Conservation (phyloP, 2,329 filamentous ascomycete species). For the Aspergillus sp. region DNA sequence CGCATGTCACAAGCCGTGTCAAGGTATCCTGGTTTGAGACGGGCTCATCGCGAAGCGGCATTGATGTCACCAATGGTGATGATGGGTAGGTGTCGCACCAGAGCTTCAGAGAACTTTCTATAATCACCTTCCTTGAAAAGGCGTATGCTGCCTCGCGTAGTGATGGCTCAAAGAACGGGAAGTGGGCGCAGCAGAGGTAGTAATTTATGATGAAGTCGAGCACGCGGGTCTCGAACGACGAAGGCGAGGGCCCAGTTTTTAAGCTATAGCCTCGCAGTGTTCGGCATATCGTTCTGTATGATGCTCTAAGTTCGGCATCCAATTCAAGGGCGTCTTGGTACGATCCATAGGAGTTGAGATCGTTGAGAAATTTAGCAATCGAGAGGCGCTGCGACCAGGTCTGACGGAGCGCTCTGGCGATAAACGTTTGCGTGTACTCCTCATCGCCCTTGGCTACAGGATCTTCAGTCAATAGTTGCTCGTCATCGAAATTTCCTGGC, state of each 20-base stretch:
- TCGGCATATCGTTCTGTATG: conserved; percentile 49
- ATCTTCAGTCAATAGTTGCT: conserved; percentile 38
- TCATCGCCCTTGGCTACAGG: conserved; percentile 33
- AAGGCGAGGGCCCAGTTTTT: conserved; percentile 6
- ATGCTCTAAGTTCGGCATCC: conserved; percentile 51
- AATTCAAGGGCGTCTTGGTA: conserved; percentile 32
- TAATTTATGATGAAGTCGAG: conserved; percentile 36
- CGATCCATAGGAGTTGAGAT: conserved; percentile 22
- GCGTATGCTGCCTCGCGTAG: conserved; percentile 39
- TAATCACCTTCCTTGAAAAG: conserved; percentile 55
- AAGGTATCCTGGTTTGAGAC: conserved; percentile 37
- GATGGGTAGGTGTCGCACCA: conserved; percentile 48
- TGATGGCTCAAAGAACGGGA: conserved; percentile 31
- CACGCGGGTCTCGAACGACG: conserved; percentile 23
- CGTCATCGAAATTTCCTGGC: conserved; percentile 48
- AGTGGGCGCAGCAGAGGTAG: conserved; percentile 35
- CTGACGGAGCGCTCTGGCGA: conserved; percentile 41
- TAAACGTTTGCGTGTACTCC: conserved; percentile 40
- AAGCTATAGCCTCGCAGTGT: conserved; percentile 26
- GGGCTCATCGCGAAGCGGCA: conserved; percentile 5
- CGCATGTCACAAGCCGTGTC: conserved; percentile 43
- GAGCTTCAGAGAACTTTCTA: conserved; percentile 55
- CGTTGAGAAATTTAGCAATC: conserved; percentile 37
- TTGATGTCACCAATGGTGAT: conserved; percentile 20
- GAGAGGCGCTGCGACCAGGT: conserved; percentile 43